These are phyloP conservation scores for Acanthamoeba quina DNA, from an alignment of 208 protist species.

Conservation along the genomic window DNA sequence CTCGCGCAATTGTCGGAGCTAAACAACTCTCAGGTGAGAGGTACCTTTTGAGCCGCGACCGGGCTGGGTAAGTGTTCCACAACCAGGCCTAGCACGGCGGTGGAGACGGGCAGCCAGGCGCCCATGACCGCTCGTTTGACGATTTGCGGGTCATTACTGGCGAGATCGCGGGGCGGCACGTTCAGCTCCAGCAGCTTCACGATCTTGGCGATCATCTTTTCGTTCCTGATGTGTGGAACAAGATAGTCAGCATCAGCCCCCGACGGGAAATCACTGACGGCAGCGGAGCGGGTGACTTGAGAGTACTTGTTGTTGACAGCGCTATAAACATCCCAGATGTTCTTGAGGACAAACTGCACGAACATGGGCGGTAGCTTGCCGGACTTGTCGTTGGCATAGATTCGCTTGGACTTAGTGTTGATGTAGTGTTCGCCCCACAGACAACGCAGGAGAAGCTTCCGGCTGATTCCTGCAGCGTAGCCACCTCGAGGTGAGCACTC, in stretches of 20 bases:
- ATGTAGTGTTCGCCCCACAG: constrained; percentile 98
- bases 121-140: constrained; percentile 90
- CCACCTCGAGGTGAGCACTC: too few relatives aligned
- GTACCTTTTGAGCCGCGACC: constrained; percentile 89
- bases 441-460: constrained; percentile 88
- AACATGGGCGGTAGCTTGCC: constrained; percentile 94
- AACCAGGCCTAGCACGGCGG: constrained; percentile 92
- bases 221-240: constrained; percentile 80
- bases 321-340: constrained; percentile 96
- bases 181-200: constrained; percentile 86
- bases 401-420: constrained; percentile 95
- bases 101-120: constrained; percentile 96
- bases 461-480: constrained; percentile 66
- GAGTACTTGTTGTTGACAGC: constrained; percentile 83
- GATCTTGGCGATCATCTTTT: constrained; percentile 90
- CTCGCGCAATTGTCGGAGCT: too few relatives aligned
- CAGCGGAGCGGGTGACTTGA: not conserved
- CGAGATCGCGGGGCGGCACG: constrained; percentile 81
- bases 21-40: not conserved
- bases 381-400: constrained; percentile 87
- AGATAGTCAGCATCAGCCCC: not conserved
- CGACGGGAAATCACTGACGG: not conserved
- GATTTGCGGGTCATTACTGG: constrained; percentile 75
- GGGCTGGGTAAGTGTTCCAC: constrained; percentile 93
- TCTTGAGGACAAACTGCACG: constrained; percentile 97